Evolutionary conservation across 768 basidiomycete species (phyloP), one percentile per base, ranked within the genome.

Genomic region (Clitopilus hobsonii): DNA sequence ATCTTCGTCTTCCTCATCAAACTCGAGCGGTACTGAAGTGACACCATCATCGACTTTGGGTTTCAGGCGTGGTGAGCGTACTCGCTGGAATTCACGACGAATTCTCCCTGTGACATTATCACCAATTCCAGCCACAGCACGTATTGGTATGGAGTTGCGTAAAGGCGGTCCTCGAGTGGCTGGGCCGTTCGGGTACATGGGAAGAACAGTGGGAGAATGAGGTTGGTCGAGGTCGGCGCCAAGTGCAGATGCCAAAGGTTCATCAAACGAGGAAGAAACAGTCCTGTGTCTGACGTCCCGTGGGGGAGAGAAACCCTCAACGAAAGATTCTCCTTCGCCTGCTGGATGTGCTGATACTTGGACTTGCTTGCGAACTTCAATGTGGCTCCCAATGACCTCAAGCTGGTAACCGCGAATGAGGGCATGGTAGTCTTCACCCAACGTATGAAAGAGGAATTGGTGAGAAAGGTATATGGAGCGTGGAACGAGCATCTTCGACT

Each of bases 121-220:
- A 3, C 74, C 76, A 36, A 83, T 64, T 1, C 76, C 80, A 6
- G 81, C 73, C 54, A 84, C 75, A 13, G 72, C 74, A 5, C 82
- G 72, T 22, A 86, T 84, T 1, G 84, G 84, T 6, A 88, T 84
- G 4, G 83, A 69, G 50, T 74, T 76, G 18, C 74, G 68, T 54
- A 78, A 74, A 3, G 72, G 71, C 51, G 72, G 71, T 2, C 73
- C 71, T 4, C 68, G 63, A 6, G 71, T 60, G 13, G 74, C 68
- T 0, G 75, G 69, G 16, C 90, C 91, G 59, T 94, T 94, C 0
- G 91, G 92, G 30, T 88, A 76, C 83, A 91, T 90, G 0, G 93
- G 93, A 1, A 94, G 76, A 27, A 83, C 77, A 0, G 74, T 72
- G 27, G 69, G 66, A 18, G 71, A 63, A 16, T 65, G 72, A 22